Conservation (phyloP, 208 protist species). For the Crithidia expoeki region DNA sequence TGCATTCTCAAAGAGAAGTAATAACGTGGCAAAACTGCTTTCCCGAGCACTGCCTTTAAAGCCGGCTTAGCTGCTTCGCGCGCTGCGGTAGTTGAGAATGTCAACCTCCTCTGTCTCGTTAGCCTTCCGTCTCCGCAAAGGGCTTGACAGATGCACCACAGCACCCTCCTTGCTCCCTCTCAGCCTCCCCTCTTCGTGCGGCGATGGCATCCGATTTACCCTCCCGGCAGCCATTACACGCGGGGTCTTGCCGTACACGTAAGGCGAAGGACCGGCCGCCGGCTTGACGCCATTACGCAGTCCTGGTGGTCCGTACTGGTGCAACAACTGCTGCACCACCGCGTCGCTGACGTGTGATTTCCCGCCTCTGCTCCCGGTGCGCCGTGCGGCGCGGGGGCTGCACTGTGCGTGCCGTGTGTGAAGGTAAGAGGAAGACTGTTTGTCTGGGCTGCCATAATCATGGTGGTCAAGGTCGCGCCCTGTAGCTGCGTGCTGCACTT, state of each 20-base stretch:
- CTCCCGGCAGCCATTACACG: not conserved
- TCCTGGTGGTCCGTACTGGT: not conserved
- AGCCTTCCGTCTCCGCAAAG: not conserved
- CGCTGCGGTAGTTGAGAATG: constrained; percentile 26
- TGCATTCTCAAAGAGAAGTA: too few species aligned
- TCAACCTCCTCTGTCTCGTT: constrained; percentile 16
- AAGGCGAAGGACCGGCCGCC: too few species aligned
- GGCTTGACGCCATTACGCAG: not conserved
- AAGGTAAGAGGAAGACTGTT: not conserved
- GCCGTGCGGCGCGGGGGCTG: not conserved
- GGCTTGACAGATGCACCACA: not conserved
- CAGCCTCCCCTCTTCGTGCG: not conserved
- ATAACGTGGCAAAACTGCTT: too few species aligned
- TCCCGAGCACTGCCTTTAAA: not conserved
- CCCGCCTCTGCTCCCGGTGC: not conserved
- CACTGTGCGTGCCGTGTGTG: not conserved
- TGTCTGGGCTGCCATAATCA: too few species aligned
- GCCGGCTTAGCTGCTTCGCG: not conserved
- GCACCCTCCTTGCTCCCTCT: not conserved
- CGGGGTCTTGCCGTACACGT: not conserved
- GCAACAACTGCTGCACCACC: constrained; percentile 16
- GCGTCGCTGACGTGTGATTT: constrained; percentile 19
- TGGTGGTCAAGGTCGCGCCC: too few species aligned
- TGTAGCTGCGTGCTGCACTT: too few species aligned
- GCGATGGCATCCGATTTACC: not conserved